Percentiles rank a stretch among this genome's conserved stretches.
Evolutionary conservation across 139 green algal genomes (phyloP).

Genomic region (Chlorella sorokiniana): DNA sequence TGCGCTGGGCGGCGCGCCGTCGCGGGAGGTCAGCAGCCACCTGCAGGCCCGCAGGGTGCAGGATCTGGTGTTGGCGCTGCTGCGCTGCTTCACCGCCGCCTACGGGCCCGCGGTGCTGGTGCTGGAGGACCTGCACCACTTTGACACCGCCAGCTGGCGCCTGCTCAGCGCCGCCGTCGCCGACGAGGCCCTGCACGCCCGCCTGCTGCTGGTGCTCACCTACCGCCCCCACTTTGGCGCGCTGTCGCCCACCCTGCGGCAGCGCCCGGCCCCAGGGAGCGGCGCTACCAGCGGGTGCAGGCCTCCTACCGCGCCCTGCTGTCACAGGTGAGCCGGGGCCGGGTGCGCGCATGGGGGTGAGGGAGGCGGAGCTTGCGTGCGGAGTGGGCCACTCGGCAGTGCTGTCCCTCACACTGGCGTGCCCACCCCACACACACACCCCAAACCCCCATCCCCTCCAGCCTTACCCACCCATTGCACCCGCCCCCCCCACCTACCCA

Average conservation of each 20-base stretch:
- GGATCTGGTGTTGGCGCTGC: slow-evolving; percentile 53
- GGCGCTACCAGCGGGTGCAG: slow-evolving; percentile 52
- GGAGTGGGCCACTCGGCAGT: too few species aligned
- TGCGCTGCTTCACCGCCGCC: slow-evolving; percentile 54
- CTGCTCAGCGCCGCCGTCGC: slow-evolving; percentile 48
- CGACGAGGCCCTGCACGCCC: slow-evolving; percentile 42
- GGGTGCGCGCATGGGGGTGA: neutral
- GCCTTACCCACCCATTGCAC: too few species aligned
- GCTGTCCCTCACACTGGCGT: too few species aligned
- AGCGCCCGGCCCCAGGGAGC: slow-evolving; percentile 48
- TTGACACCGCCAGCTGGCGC: slow-evolving; percentile 70
- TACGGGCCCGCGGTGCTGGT: slow-evolving; percentile 70
- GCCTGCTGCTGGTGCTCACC: slow-evolving; percentile 60
- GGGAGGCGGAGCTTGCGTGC: too few species aligned
- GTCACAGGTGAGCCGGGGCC: slow-evolving; percentile 4
- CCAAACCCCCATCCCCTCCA: too few species aligned
- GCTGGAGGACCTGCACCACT: slow-evolving; percentile 77
- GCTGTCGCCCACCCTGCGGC: slow-evolving; percentile 23
- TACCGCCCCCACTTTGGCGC: slow-evolving; percentile 28
- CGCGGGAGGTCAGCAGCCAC: slow-evolving; percentile 22
- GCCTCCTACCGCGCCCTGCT: slow-evolving; percentile 60
- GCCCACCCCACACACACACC: too few species aligned
- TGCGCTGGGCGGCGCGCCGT: neutral
- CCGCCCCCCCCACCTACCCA: too few species aligned
- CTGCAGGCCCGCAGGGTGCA: slow-evolving; percentile 36